These are phyloP conservation scores for Alternaria sp. DNA, from an alignment of 2,329 filamentous ascomycete genomes.

Conservation along the genomic window DNA sequence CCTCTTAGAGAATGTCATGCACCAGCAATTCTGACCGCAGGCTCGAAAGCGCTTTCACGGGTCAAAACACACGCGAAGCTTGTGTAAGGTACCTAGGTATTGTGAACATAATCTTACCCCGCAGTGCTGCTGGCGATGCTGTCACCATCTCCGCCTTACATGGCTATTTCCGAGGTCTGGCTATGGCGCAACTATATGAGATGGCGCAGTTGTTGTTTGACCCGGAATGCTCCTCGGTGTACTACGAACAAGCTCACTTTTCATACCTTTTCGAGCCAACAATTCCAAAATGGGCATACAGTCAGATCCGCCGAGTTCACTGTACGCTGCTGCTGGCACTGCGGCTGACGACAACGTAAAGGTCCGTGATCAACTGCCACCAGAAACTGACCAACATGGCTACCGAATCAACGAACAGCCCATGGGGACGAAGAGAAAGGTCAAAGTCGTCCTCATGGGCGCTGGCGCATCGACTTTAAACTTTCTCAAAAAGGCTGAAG, in stretches of 20 bases:
- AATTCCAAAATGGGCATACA: constrained; percentile 23
- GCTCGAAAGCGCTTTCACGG: neutral
- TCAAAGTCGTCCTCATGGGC: constrained; percentile 53
- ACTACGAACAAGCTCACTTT: neutral
- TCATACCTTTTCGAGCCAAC: neutral
- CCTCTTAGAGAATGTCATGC: neutral
- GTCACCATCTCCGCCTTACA: constrained; percentile 7
- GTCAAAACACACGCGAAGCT: neutral
- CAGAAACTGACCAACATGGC: constrained; percentile 48
- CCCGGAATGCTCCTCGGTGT: neutral
- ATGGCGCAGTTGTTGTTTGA: neutral
- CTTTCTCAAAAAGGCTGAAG: constrained; percentile 53
- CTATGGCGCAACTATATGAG: constrained; percentile 2
- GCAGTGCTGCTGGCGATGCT: constrained; percentile 10
- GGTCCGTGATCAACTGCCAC: constrained; percentile 38
- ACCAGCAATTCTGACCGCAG: neutral
- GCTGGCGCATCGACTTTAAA: constrained; percentile 52
- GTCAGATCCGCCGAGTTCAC: constrained; percentile 23
- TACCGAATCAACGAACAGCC: constrained; percentile 53
- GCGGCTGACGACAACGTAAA: constrained; percentile 32
- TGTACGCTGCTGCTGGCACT: constrained; percentile 25
- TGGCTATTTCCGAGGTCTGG: constrained; percentile 21
- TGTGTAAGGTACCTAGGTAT: neutral
- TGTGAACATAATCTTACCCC: constrained; percentile 14
- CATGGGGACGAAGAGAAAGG: constrained; percentile 50